Conservation (phyloP, 2,329 filamentous ascomycete genomes). For the Diaporthe citrichinensis region DNA sequence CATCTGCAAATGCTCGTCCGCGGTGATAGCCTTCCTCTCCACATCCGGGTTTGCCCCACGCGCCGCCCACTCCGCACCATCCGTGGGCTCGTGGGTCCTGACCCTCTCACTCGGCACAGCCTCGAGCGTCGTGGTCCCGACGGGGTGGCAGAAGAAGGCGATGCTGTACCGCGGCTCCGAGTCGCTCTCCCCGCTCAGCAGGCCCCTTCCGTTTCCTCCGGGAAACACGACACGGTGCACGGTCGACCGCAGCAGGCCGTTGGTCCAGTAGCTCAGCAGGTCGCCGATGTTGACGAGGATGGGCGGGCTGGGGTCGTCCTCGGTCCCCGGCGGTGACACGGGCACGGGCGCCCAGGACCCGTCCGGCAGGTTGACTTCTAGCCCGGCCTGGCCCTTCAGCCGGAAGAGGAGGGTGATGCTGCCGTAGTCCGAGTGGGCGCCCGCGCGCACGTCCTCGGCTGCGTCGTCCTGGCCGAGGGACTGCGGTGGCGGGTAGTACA, state of each 20-base stretch:
- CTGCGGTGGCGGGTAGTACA: constrained; percentile 77
- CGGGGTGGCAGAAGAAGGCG: constrained; percentile 78
- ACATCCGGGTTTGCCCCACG: constrained; percentile 60
- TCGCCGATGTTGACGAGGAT: constrained; percentile 85
- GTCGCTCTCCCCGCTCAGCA: constrained; percentile 61
- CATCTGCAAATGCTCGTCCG: constrained; percentile 74
- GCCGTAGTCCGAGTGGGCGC: constrained; percentile 92
- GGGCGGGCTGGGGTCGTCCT: constrained; percentile 73
- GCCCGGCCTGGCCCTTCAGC: constrained; percentile 84
- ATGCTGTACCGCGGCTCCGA: constrained; percentile 73
- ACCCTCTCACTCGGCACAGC: constrained; percentile 74
- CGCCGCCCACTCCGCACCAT: constrained; percentile 43
- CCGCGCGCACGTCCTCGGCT: constrained; percentile 80
- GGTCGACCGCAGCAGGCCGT: constrained; percentile 87
- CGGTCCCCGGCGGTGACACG: constrained; percentile 74
- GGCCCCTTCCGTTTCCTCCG: constrained; percentile 55
- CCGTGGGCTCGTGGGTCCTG: constrained; percentile 48
- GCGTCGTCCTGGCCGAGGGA: constrained; percentile 55
- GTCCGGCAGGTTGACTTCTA: constrained; percentile 81
- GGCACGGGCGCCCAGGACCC: constrained; percentile 74
- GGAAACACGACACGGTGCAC: constrained; percentile 89
- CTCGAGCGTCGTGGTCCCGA: constrained; percentile 64
- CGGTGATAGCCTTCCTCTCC: constrained; percentile 71
- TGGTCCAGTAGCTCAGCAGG: constrained; percentile 88
- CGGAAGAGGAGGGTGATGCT: constrained; percentile 86